Conservation (phyloP, 768 basidiomycete species). For the Pilatotrama ljubarskyi region DNA sequence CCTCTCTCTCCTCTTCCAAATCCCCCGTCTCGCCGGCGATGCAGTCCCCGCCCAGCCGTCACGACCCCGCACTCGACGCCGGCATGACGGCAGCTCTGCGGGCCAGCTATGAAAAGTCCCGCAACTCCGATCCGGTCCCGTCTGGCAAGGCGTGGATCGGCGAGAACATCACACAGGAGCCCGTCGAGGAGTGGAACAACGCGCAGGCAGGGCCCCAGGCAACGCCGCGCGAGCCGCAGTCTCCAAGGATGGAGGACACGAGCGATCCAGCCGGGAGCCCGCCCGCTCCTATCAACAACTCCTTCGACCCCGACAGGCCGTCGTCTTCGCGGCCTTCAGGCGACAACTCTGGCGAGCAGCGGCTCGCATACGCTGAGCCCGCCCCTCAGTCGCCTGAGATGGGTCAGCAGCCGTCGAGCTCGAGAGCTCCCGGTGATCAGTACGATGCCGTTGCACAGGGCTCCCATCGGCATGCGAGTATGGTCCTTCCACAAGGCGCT, state of each 20-base stretch:
- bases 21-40: constrained; percentile 1
- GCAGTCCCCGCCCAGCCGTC: background rate
- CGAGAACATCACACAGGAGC: constrained; percentile 28
- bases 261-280: constrained; percentile 16
- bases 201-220: constrained; percentile 2
- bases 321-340: constrained; percentile 9
- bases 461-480: constrained; percentile 10
- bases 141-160: constrained; percentile 22
- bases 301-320: constrained; percentile 10
- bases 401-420: constrained; percentile 29
- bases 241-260: constrained; percentile 17
- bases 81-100: constrained; percentile 20
- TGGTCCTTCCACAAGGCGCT: constrained; percentile 16
- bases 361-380: constrained; percentile 1
- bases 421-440: constrained; percentile 6
- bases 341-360: constrained; percentile 9
- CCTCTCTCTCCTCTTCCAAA: constrained; percentile 32
- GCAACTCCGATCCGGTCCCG: constrained; percentile 12
- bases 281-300: constrained; percentile 11
- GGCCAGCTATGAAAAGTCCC: constrained; percentile 17
- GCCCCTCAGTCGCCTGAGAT: constrained; percentile 22
- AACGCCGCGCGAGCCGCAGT: constrained; percentile 20
- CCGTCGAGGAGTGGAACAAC: constrained; percentile 15
- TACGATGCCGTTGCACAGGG: background rate
- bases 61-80: constrained; percentile 16